A percentile compares a stretch with the other conserved stretches of the same genome.
phyloP scores from a whole-genome alignment of 2,329 filamentous ascomycete species.

The Calonectria honghensis region DNA sequence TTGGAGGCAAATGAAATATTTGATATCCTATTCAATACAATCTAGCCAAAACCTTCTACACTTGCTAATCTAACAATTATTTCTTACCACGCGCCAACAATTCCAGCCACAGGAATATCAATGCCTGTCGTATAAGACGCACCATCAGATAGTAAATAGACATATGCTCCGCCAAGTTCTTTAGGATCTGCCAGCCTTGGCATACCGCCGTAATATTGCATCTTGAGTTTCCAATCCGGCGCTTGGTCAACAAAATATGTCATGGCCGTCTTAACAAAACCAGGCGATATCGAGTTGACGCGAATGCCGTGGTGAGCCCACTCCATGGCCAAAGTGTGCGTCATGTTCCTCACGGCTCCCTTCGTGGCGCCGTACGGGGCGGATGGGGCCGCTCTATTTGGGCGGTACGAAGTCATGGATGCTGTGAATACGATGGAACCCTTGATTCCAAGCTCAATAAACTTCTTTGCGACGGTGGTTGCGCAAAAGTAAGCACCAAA shows the following conservation, averaged over 20 bases:
- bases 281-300: constrained; percentile 68
- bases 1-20: neutral
- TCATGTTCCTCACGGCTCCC: constrained; percentile 64
- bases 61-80: neutral
- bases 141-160: constrained; percentile 10
- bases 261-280: constrained; percentile 60
- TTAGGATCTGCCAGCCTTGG: constrained; percentile 2
- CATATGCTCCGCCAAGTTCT: constrained; percentile 4
- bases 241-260: constrained; percentile 17
- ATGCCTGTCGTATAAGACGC: constrained; percentile 7
- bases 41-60: neutral
- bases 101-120: constrained; percentile 16
- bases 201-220: constrained; percentile 19
- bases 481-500: constrained; percentile 19
- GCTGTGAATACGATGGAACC: constrained; percentile 12
- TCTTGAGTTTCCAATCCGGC: constrained; percentile 19
- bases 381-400: constrained; percentile 7
- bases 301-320: constrained; percentile 68
- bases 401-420: constrained; percentile 11
- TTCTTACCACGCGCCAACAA: constrained; percentile 16
- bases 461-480: constrained; percentile 5
- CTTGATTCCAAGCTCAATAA: constrained; percentile 17
- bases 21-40: neutral
- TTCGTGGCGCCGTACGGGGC: constrained; percentile 61
- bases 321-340: constrained; percentile 66